A percentile compares a stretch with the other conserved stretches of the same genome.
phyloP scores from a whole-genome alignment of 805 yeast genomes.

The Nakazawaea peltata region DNA sequence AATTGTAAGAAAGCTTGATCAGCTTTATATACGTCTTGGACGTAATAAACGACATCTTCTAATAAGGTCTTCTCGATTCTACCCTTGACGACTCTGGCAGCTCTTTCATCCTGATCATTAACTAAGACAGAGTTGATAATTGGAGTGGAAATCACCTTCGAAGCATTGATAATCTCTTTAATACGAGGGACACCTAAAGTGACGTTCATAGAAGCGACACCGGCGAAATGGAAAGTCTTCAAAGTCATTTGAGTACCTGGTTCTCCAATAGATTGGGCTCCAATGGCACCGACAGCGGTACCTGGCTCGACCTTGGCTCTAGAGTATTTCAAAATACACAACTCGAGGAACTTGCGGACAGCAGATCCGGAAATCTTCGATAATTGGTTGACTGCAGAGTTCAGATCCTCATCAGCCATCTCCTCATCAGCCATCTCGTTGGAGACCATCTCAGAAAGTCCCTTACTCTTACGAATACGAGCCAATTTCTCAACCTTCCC shows the following conservation, averaged over 20 bases:
- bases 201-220: slow-evolving; percentile 98
- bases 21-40: slow-evolving; percentile 90
- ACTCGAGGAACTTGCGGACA: slow-evolving; percentile 58
- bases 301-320: slow-evolving; percentile 97
- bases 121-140: slow-evolving; percentile 92
- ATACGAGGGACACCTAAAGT: slow-evolving; percentile 99
- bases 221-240: slow-evolving; percentile 81
- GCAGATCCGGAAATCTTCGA: slow-evolving; percentile 55
- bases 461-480: slow-evolving; percentile 43
- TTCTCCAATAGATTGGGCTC: slow-evolving; percentile 98
- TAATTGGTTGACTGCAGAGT: slow-evolving; percentile 41
- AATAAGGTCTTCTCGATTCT: slow-evolving; percentile 88
- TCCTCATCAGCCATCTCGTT: slow-evolving; percentile 16
- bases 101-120: slow-evolving; percentile 90
- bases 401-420: slow-evolving; percentile 14
- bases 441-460: slow-evolving; percentile 27
- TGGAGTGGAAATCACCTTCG: slow-evolving; percentile 91
- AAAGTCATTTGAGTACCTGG: slow-evolving; percentile 99
- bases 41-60: slow-evolving; percentile 78
- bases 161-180: slow-evolving; percentile 96
- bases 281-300: slow-evolving; percentile 98
- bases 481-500: slow-evolving; percentile 54
- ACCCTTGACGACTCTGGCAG: slow-evolving; percentile 98
- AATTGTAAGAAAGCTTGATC: slow-evolving; percentile 71
- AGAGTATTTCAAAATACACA: slow-evolving; percentile 75